A percentile compares a stretch with the other conserved stretches of the same genome.
Conservation (phyloP, 2,329 filamentous ascomycete genomes). For the Neonectria hederae region DNA sequence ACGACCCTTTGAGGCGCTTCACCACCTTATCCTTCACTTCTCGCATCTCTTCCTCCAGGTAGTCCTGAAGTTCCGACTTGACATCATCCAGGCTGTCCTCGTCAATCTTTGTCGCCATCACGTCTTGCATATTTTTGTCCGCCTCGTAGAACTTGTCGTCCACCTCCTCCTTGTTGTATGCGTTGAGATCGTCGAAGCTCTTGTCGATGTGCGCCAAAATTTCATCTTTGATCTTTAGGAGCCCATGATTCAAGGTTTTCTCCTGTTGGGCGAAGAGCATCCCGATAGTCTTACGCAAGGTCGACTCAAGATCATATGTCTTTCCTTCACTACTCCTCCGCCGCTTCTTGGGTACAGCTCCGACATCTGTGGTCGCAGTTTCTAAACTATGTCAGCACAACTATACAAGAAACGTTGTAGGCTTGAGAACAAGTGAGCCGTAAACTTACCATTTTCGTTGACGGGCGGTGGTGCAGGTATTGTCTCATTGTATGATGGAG, state of each 20-base stretch:
- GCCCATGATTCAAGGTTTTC: neutral
- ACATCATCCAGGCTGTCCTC: neutral
- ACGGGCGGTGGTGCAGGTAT: neutral
- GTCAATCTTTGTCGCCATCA: neutral
- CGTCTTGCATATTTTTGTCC: neutral
- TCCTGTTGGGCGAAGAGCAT: neutral
- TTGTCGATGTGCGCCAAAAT: conserved; percentile 1
- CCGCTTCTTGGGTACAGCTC: neutral
- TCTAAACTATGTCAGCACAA: neutral
- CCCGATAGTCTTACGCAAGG: neutral
- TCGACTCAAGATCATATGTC: neutral
- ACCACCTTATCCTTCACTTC: neutral
- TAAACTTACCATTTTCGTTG: neutral
- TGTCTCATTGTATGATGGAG: neutral
- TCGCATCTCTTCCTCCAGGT: neutral
- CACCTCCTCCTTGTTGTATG: neutral
- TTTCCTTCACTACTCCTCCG: neutral
- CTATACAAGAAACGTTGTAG: neutral
- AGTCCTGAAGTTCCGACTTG: neutral
- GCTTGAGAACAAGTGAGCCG: neutral
- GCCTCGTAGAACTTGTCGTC: neutral
- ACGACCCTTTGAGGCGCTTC: conserved; percentile 2
- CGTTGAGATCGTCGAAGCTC: neutral
- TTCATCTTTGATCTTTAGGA: neutral
- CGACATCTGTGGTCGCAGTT: neutral